A percentile compares a stretch with the other conserved stretches of the same genome.
Conservation (phyloP, 208 protist species). For the Trypanosoma caninum region DNA sequence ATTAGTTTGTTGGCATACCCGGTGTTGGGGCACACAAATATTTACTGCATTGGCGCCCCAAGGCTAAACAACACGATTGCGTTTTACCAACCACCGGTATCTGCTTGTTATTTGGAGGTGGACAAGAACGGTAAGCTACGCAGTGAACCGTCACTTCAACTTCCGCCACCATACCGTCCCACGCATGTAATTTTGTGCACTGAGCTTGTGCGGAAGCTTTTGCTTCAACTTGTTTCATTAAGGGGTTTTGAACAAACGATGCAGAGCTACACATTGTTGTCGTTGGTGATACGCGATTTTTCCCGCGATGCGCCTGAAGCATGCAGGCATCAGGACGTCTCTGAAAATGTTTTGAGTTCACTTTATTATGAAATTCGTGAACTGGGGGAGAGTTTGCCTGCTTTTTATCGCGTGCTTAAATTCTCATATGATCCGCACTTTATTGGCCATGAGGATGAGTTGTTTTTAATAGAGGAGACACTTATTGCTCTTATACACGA, state of each 20-base stretch:
- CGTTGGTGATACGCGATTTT: conserved; percentile 35
- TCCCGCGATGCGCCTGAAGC: conserved; percentile 9
- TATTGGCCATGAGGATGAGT: conserved; percentile 28
- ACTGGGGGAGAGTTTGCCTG: not conserved
- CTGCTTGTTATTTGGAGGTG: conserved; percentile 6
- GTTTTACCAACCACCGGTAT: conserved; percentile 23
- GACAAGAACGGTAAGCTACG: not conserved
- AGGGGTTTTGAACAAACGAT: conserved; percentile 2
- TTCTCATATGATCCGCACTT: conserved; percentile 46
- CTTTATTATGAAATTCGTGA: not conserved
- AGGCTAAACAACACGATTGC: conserved; percentile 2
- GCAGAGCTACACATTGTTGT: conserved; percentile 20
- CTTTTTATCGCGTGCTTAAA: conserved; percentile 25
- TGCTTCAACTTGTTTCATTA: conserved; percentile 30
- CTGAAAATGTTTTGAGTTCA: not conserved
- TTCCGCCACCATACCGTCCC: conserved; percentile 38
- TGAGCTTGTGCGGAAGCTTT: conserved; percentile 24
- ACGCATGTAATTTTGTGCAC: conserved; percentile 51
- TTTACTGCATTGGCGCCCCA: conserved; percentile 28
- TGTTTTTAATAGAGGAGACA: conserved; percentile 54
- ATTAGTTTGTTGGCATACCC: conserved; percentile 37
- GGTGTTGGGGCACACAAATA: conserved; percentile 58
- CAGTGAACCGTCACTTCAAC: conserved; percentile 25
- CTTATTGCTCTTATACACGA: conserved; percentile 34
- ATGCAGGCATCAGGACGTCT: conserved; percentile 6